Conservation (phyloP, 371 early-diverging fungal species). For the Mortierella sp. region DNA sequence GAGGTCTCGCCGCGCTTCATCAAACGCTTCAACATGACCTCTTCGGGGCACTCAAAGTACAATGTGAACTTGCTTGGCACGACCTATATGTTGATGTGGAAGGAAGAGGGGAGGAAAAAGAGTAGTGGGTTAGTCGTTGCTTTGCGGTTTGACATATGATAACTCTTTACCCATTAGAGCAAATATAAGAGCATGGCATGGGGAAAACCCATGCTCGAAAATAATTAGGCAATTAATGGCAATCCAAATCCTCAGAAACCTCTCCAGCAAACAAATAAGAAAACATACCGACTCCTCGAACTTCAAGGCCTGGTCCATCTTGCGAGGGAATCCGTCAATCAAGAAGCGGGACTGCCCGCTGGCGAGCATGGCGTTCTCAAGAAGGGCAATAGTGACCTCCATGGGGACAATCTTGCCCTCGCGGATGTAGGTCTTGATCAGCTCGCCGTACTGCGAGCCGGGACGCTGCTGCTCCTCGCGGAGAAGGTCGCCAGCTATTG, state of each 20-base stretch:
- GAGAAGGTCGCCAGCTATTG: constrained; percentile 93
- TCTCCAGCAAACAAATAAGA: not conserved
- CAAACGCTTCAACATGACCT: constrained; percentile 88
- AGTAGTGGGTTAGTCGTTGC: not conserved
- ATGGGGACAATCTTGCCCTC: constrained; percentile 96
- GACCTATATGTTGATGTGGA: constrained; percentile 63
- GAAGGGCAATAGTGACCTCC: constrained; percentile 93
- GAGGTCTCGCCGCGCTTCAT: constrained; percentile 93
- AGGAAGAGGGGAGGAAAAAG: not conserved
- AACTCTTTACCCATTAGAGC: not conserved
- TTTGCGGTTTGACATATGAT: not conserved
- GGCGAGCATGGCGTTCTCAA: constrained; percentile 90
- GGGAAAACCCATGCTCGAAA: not conserved
- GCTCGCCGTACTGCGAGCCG: constrained; percentile 90
- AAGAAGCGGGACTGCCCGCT: constrained; percentile 80
- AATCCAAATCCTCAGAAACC: not conserved
- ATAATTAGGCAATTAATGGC: constrained; percentile 5
- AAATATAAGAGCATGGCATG: not conserved
- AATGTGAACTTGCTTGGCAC: constrained; percentile 79
- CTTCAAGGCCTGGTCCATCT: constrained; percentile 92
- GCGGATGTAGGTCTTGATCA: constrained; percentile 90
- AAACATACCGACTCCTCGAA: constrained; percentile 89
- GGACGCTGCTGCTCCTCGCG: constrained; percentile 90
- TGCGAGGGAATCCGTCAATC: constrained; percentile 97
- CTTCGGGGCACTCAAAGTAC: constrained; percentile 95